phyloP scores from a whole-genome alignment of 2,329 filamentous ascomycete genomes.

The Ophioceras dolichostomum region DNA sequence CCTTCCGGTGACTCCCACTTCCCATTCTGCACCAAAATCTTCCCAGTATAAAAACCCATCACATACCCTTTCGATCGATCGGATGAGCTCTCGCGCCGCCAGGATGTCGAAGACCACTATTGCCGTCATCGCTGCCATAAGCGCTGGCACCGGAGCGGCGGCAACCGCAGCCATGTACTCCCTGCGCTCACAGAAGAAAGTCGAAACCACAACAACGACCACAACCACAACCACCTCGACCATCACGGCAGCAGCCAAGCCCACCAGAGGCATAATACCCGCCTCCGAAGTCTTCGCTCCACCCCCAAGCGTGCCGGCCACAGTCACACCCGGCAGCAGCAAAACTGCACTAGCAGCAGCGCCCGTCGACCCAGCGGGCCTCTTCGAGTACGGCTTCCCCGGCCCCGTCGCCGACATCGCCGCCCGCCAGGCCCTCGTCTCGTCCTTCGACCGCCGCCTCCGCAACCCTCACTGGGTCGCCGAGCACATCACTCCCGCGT shows the following conservation, averaged over 20 bases:
- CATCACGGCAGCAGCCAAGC: conserved; percentile 11
- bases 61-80: not conserved
- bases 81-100: conserved; percentile 5
- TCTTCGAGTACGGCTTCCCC: conserved; percentile 84
- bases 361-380: conserved; percentile 60
- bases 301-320: conserved; percentile 2
- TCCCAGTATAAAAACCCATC: conserved; percentile 6
- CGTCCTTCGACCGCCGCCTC: conserved; percentile 78
- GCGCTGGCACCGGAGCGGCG: conserved; percentile 65
- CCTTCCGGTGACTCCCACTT: not conserved
- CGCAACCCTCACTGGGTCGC: conserved; percentile 91
- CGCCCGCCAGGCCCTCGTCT: conserved; percentile 63
- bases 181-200: conserved; percentile 35
- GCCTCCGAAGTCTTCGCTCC: conserved; percentile 39
- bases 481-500: conserved; percentile 90
- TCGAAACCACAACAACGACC: conserved; percentile 21
- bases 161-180: conserved; percentile 58
- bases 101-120: conserved; percentile 70
- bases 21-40: too few relatives aligned
- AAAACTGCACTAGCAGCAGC: conserved; percentile 15
- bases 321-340: conserved; percentile 7
- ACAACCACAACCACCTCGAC: conserved; percentile 13
- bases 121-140: conserved; percentile 62
- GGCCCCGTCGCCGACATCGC: conserved; percentile 80
- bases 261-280: conserved; percentile 29